Base-by-base conservation (phyloP, 78 protist species). In the Polysphondylium violaceum region DNA sequence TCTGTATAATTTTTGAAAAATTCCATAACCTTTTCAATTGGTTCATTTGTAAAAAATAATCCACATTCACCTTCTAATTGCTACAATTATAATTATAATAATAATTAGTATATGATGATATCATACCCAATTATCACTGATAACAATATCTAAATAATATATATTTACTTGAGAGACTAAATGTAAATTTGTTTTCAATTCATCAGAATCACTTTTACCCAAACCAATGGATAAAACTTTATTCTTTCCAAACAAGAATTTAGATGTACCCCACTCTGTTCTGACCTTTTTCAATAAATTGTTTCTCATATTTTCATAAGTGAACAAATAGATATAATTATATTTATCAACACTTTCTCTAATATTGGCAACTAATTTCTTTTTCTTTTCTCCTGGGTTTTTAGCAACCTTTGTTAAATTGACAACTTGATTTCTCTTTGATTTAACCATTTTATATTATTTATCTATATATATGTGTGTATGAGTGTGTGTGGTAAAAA, bases 171-270 rank as follows among this genome's bases (percentile, higher is more conserved):
- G 40, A 19, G 96, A 33, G 3, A 96, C 19, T 53, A 85, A 40
- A 69, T 36, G 68, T 14, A 96, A 47, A 75, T 89, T 78, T 5
- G 71, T 71, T 23, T 29, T 67, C 14, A 55, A 17, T 75, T 95
- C 97, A 19, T 85, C 86, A 60, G 69, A 71, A 7, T 41, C 76
- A 14, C 92, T 3, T n/a, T 50, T 16, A 53, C 99, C 99, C 38
- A 97, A 63, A 14, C 98, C 98, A 11, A 76, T 31, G 1, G 77
- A 36, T 87, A 98, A 86, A 44, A 96, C 94, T 72, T 91, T 93
- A 77, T 95, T 97, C 78, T 94, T 94, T 50, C 99, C 99, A 43
- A 97, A 68, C 47, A 97, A 93, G 93, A 98, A 85, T 27, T 95
- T 59, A 19, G 76, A 23, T 21, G 43, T 69, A 31, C 40, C 16